Evolutionary conservation across 2,329 filamentous ascomycete genomes (phyloP).

Genomic region (Didymella lethalis): DNA sequence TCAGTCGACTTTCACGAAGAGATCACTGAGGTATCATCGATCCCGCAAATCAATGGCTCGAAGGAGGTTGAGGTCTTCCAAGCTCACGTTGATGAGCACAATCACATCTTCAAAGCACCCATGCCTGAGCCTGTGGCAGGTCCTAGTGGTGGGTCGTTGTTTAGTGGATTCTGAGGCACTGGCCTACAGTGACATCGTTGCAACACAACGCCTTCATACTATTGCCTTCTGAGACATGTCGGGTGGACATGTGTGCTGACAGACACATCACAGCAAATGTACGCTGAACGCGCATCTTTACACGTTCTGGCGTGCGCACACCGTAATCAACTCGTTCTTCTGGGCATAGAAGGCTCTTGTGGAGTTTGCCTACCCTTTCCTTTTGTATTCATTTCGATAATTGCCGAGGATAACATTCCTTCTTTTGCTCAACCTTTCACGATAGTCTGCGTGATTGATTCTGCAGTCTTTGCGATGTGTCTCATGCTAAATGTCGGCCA

Average conservation of each 20-base stretch:
- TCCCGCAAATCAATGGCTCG: slow-evolving; percentile 13
- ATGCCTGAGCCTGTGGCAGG: neutral
- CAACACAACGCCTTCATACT: neutral
- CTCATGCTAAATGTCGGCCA: too few relatives aligned
- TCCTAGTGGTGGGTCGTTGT: neutral
- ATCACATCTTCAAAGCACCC: neutral
- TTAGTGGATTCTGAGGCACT: neutral
- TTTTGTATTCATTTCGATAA: too few relatives aligned
- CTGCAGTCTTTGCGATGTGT: too few relatives aligned
- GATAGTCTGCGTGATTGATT: too few relatives aligned
- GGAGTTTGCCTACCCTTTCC: too few relatives aligned
- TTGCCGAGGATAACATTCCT: too few relatives aligned
- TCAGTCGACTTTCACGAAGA: slow-evolving; percentile 11
- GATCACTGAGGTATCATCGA: slow-evolving; percentile 5
- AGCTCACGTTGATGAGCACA: slow-evolving; percentile 9
- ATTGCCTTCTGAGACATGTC: neutral
- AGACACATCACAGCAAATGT: neutral
- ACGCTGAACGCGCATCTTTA: neutral
- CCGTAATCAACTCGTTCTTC: neutral
- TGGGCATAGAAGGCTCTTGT: too few relatives aligned
- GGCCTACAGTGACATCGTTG: neutral
- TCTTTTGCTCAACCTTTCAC: too few relatives aligned
- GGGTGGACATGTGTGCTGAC: neutral
- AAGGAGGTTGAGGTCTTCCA: slow-evolving; percentile 4
- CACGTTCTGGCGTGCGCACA: neutral